Conservation (phyloP, 2,329 filamentous ascomycete species). For the Aspergillus latus region DNA sequence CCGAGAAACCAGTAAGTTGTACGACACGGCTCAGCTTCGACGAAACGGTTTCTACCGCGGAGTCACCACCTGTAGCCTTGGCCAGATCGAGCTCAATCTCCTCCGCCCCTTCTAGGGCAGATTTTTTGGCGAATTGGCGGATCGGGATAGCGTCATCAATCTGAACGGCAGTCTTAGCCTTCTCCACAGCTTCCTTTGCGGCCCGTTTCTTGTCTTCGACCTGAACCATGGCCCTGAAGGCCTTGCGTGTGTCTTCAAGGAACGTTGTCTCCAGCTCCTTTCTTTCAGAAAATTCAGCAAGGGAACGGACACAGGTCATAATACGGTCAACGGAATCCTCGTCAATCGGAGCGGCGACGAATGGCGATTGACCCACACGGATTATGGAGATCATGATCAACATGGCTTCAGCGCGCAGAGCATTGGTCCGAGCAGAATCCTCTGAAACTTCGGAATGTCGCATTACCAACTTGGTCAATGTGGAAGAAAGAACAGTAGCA, state of each 20-base stretch:
- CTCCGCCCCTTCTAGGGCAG: constrained; percentile 74
- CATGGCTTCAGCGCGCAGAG: constrained; percentile 94
- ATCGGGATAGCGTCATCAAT: constrained; percentile 94
- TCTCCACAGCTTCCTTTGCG: constrained; percentile 89
- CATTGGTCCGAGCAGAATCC: constrained; percentile 84
- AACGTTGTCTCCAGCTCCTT: constrained; percentile 92
- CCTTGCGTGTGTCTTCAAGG: constrained; percentile 89
- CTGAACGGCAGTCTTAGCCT: constrained; percentile 89
- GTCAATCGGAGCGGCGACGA: constrained; percentile 95
- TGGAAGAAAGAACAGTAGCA: constrained; percentile 90
- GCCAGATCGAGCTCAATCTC: constrained; percentile 88
- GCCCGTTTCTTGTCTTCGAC: constrained; percentile 96
- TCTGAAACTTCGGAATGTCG: constrained; percentile 90
- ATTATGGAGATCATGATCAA: constrained; percentile 99
- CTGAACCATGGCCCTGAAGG: constrained; percentile 95
- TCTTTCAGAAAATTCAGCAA: constrained; percentile 85
- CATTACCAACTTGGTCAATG: constrained; percentile 96
- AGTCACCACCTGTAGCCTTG: constrained; percentile 89
- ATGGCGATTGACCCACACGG: constrained; percentile 96
- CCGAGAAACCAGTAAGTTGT: constrained; percentile 95
- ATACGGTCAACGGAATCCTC: constrained; percentile 98
- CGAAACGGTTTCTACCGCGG: constrained; percentile 76
- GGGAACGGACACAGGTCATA: constrained; percentile 92
- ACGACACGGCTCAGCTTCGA: constrained; percentile 96
- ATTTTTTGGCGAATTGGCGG: constrained; percentile 90